A percentile compares a stretch with the other conserved stretches of the same genome.
Conservation (phyloP, 1,284 basidiomycete genomes). For the Athelia psychrophila region DNA sequence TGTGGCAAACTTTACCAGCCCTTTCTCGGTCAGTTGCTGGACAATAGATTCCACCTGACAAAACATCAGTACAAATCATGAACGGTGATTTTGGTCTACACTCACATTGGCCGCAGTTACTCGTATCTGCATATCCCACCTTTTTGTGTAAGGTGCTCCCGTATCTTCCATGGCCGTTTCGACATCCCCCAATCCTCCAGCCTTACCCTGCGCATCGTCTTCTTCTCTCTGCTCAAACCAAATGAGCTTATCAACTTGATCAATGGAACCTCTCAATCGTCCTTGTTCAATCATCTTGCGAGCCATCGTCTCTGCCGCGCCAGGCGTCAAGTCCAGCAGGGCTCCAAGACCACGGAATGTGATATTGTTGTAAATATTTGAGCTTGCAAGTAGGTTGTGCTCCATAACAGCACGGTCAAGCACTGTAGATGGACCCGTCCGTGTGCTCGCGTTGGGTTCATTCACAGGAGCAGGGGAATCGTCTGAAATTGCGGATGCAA, state of each 20-base stretch:
- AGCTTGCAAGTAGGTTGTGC: conserved; percentile 95
- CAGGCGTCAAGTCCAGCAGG: conserved; percentile 80
- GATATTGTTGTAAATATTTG: conserved; percentile 94
- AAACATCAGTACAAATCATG: conserved; percentile 1
- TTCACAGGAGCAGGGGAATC: conserved; percentile 40
- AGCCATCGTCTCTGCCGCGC: conserved; percentile 91
- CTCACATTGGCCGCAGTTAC: conserved; percentile 80
- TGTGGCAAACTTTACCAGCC: conserved; percentile 45
- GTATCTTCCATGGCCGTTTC: conserved; percentile 83
- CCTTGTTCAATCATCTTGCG: conserved; percentile 97
- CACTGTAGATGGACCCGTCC: conserved; percentile 90
- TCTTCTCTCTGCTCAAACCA: conserved; percentile 84
- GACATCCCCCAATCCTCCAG: conserved; percentile 86
- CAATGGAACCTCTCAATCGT: conserved; percentile 86
- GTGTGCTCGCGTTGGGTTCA: conserved; percentile 61
- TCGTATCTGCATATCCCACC: conserved; percentile 89
- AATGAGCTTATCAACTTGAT: conserved; percentile 91
- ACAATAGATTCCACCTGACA: conserved; percentile 77
- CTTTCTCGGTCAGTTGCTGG: conserved; percentile 71
- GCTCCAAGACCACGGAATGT: conserved; percentile 86
- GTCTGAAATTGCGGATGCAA: conserved; percentile 56
- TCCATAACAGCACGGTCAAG: conserved; percentile 97
- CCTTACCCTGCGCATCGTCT: conserved; percentile 88
- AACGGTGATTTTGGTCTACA: conserved; percentile 5
- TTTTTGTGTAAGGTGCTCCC: conserved; percentile 84